A percentile compares a stretch with the other conserved stretches of the same genome.
phyloP scores from a whole-genome alignment of 768 basidiomycete genomes.

The Sarcodon aspratus region DNA sequence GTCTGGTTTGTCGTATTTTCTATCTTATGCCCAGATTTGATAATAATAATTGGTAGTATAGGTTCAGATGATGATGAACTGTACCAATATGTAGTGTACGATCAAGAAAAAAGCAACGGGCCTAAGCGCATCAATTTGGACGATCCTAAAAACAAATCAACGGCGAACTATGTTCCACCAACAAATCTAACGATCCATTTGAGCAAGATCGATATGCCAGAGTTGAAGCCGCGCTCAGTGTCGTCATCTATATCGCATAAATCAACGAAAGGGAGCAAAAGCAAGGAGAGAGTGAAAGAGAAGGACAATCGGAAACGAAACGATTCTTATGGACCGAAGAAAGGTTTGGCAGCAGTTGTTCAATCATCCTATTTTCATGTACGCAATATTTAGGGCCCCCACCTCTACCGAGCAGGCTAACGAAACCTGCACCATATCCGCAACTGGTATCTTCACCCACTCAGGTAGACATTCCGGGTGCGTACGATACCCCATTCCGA shows the following conservation, averaged over 20 bases:
- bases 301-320: slow-evolving; percentile 27
- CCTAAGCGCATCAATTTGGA: slow-evolving; percentile 63
- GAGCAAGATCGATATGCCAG: slow-evolving; percentile 83
- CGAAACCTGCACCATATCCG: slow-evolving; percentile 1
- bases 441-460: not conserved
- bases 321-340: slow-evolving; percentile 7
- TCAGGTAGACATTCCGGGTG: too few relatives aligned
- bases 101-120: slow-evolving; percentile 32
- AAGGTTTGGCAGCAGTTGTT: not conserved
- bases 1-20: slow-evolving; percentile 34
- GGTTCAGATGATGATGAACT: slow-evolving; percentile 47
- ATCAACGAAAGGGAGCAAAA: slow-evolving; percentile 10
- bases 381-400: not conserved
- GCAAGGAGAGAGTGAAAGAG: slow-evolving; percentile 5
- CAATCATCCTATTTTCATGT: not conserved
- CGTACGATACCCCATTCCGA: too few relatives aligned
- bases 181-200: slow-evolving; percentile 60
- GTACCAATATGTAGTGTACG: slow-evolving; percentile 70
- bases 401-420: slow-evolving; percentile 3
- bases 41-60: slow-evolving; percentile 7
- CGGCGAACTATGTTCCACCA: slow-evolving; percentile 54
- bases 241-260: slow-evolving; percentile 3
- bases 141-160: slow-evolving; percentile 24
- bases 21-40: not conserved
- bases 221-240: slow-evolving; percentile 45